Evolutionary conservation across 345 rosid species (phyloP).

Genomic region (Sonneratia alba): DNA sequence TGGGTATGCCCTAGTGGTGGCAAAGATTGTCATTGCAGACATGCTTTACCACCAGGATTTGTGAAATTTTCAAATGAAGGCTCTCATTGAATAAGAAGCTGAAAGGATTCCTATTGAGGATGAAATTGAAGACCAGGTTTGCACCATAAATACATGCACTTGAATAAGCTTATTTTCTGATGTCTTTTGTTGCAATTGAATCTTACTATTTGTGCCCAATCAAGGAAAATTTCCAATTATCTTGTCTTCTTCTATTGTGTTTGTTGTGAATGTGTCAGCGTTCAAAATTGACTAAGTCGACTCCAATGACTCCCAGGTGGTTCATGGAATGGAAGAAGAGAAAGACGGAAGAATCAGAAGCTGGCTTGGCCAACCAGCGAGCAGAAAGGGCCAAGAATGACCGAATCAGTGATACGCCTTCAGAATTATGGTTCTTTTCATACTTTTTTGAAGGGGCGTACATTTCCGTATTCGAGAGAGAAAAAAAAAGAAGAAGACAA

Average conservation of each 20-base stretch:
- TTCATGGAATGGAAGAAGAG: slow-evolving; percentile 88
- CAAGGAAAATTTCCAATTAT: background rate
- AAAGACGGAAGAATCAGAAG: slow-evolving; percentile 73
- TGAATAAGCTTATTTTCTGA: background rate
- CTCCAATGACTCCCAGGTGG: slow-evolving; percentile 79
- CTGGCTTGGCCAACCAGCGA: slow-evolving; percentile 60
- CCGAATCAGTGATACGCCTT: slow-evolving; percentile 15
- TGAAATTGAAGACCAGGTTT: slow-evolving; percentile 87
- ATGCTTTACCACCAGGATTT: slow-evolving; percentile 96
- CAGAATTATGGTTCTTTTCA: too few species aligned
- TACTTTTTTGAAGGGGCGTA: too few species aligned
- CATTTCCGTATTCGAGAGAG: too few species aligned
- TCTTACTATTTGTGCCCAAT: background rate
- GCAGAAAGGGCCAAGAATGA: slow-evolving; percentile 98
- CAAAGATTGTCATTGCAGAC: slow-evolving; percentile 84
- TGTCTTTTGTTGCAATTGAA: background rate
- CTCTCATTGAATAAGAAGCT: slow-evolving; percentile 79
- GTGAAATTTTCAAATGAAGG: slow-evolving; percentile 94
- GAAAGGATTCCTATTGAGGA: slow-evolving; percentile 75
- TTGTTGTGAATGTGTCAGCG: slow-evolving; percentile 38
- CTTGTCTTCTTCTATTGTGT: background rate
- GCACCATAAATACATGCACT: background rate
- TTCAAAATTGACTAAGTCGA: slow-evolving; percentile 47
- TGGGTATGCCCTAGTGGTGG: slow-evolving; percentile 90
- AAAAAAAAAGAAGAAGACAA: too few species aligned